These are phyloP conservation scores for Tetradesmus obliquus DNA, from an alignment of 139 green algal genomes.

Conservation along the genomic window DNA sequence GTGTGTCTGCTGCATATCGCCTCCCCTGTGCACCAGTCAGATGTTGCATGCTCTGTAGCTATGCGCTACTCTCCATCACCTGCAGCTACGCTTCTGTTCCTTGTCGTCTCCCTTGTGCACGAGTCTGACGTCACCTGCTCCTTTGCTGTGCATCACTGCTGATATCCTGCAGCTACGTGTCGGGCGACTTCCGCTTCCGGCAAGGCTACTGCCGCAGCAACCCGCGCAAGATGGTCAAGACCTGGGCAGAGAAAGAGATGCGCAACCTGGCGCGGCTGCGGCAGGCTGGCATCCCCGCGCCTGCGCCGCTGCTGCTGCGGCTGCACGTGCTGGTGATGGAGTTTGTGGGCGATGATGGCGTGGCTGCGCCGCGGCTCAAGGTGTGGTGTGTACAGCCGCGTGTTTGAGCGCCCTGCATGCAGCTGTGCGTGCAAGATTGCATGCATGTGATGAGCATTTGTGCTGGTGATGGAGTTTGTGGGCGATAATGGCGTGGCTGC, in stretches of 20 bases:
- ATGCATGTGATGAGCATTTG: no score
- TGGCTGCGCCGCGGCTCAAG: slow-evolving; percentile 92
- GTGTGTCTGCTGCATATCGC: no score
- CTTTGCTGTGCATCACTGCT: neutral
- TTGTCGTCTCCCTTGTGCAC: no score
- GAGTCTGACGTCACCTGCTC: no score
- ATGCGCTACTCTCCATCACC: no score
- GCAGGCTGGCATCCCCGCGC: slow-evolving; percentile 83
- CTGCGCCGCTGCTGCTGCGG: slow-evolving; percentile 88
- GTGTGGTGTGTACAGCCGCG: slow-evolving; percentile 1
- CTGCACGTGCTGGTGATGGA: slow-evolving; percentile 97
- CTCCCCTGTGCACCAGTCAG: no score
- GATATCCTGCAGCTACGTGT: slow-evolving; percentile 86
- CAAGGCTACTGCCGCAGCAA: slow-evolving; percentile 95
- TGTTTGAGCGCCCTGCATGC: slow-evolving; percentile 52
- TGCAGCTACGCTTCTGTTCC: no score
- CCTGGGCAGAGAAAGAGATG: slow-evolving; percentile 99
- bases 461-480: slow-evolving; percentile 95
- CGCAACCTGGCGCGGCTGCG: slow-evolving; percentile 86
- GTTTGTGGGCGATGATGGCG: slow-evolving; percentile 85
- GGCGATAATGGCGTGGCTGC: slow-evolving; percentile 86
- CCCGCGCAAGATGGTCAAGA: slow-evolving; percentile 99
- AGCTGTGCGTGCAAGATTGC: slow-evolving; percentile 78
- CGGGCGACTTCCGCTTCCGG: slow-evolving; percentile 95
- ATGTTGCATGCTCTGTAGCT: no score